Evolutionary conservation across 2,329 filamentous ascomycete species (phyloP), one percentile per base, ranked within the genome.

Genomic region (Aspergillus spinulosporus): DNA sequence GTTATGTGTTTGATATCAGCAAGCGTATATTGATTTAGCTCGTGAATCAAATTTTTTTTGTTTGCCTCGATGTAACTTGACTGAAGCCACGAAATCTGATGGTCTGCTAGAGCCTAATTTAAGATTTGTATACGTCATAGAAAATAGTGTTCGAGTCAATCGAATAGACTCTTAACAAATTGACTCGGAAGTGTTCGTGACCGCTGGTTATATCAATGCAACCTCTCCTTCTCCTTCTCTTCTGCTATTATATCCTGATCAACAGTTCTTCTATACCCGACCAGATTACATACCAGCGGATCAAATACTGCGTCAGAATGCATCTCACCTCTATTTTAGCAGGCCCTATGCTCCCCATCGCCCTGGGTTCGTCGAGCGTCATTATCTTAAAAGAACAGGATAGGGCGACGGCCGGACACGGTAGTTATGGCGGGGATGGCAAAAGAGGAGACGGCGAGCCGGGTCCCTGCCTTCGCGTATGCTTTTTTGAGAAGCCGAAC

Each of bases 1-100:
- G 45, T 61, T 48, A 43, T 55, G 5, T 58, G 50, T 59, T 59
- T 58, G 55, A 64, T 66, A 64, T 66, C 63, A 64, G 63, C 59
- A 61, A 66, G 61, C 59, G 61, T 54, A 6, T 34, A 57, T 59
- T 56, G 39, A 50, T 55, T 58, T 31, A 44, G 57, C 55, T 50
- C 47, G 49, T 46, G 34, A 61, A 62, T 58, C 48, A 49, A 61
- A 64, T 54, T 52, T 48, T 52, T 54, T 54, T 49, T 39, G 29
- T 32, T 52, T n/a, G 46, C 7, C 21, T 21, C 21, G 14, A 5
- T 31, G 9, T n/a, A 11, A 3, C 14, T 32, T 15, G 21, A 21
- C 21, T 21, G 21, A 21, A 21, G 21, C 21, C 21, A 21, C 21
- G 21, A 21, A 21, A 21, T 21, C 21, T 21, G 21, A 21, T 21